Conservation (phyloP, 306 rosid genomes). For the Medicago truncatula region DNA sequence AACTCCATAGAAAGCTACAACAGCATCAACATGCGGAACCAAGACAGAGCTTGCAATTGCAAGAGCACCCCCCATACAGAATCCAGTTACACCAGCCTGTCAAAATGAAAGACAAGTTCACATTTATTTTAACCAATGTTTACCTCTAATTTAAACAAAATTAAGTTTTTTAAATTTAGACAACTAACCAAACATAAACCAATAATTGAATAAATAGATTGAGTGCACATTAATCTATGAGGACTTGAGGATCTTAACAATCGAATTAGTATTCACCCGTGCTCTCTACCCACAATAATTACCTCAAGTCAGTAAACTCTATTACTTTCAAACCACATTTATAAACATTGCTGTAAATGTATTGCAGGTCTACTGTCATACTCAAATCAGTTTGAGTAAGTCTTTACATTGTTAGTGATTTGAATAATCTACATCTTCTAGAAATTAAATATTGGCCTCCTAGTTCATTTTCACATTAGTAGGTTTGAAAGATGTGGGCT, state of each 20-base stretch:
- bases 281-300: conserved; percentile 39
- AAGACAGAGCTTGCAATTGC: conserved; percentile 95
- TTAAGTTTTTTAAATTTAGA: neutral
- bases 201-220: neutral
- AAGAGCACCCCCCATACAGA: conserved; percentile 99
- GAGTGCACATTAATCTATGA: neutral
- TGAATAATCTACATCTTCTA: too few species aligned
- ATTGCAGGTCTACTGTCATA: conserved; percentile 43
- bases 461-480: too few species aligned
- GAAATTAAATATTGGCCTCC: too few species aligned
- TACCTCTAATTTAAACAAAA: conserved; percentile 6
- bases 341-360: conserved; percentile 15
- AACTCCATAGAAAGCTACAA: conserved; percentile 89
- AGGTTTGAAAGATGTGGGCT: neutral
- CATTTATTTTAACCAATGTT: conserved; percentile 21
- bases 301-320: too few species aligned
- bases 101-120: conserved; percentile 32
- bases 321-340: too few species aligned
- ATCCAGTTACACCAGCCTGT: conserved; percentile 96
- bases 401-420: too few species aligned
- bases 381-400: neutral
- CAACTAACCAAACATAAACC: neutral
- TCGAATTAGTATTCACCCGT: neutral
- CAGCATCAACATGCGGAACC: conserved; percentile 83
- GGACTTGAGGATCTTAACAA: conserved; percentile 12